Evolutionary conservation across 2,329 filamentous ascomycete species (phyloP).

Genomic region (Diaporthe helianthi): DNA sequence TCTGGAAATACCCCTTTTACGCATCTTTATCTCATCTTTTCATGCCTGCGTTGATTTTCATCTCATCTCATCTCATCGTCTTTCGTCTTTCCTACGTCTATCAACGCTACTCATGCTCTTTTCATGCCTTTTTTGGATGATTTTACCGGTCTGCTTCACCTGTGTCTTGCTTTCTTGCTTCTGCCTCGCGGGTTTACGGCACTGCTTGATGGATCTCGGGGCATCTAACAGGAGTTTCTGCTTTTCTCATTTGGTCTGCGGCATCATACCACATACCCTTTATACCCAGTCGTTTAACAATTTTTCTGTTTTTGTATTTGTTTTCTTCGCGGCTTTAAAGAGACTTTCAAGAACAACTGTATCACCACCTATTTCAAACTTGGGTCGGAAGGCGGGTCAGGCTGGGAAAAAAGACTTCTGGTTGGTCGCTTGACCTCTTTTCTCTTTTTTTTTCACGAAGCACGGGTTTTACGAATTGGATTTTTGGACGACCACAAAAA

Average conservation of each 20-base stretch:
- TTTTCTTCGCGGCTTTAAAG: not conserved
- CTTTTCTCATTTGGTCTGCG: constrained; percentile 26
- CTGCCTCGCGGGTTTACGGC: constrained; percentile 26
- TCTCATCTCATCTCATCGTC: not conserved
- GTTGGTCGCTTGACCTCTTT: constrained; percentile 13
- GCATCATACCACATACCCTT: constrained; percentile 29
- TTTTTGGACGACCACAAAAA: constrained; percentile 20
- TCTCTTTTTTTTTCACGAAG: constrained; percentile 22
- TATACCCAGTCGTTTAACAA: constrained; percentile 25
- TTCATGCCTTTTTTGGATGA: not conserved
- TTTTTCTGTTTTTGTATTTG: not conserved
- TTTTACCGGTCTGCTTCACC: not conserved
- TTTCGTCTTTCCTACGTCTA: not conserved
- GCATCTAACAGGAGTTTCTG: constrained; percentile 30
- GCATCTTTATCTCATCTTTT: constrained; percentile 4
- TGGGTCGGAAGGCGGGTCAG: not conserved
- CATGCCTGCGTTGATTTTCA: not conserved
- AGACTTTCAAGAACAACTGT: constrained; percentile 9
- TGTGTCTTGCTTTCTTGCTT: constrained; percentile 17
- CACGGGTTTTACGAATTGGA: constrained; percentile 25
- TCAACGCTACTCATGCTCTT: constrained; percentile 7
- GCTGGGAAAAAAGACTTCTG: not conserved
- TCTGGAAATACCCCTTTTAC: constrained; percentile 22
- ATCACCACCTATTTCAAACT: constrained; percentile 12
- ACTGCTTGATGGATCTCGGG: constrained; percentile 30